These are phyloP conservation scores for Cercospora sp. DNA, from an alignment of 2,329 filamentous ascomycete genomes.

Conservation along the genomic window DNA sequence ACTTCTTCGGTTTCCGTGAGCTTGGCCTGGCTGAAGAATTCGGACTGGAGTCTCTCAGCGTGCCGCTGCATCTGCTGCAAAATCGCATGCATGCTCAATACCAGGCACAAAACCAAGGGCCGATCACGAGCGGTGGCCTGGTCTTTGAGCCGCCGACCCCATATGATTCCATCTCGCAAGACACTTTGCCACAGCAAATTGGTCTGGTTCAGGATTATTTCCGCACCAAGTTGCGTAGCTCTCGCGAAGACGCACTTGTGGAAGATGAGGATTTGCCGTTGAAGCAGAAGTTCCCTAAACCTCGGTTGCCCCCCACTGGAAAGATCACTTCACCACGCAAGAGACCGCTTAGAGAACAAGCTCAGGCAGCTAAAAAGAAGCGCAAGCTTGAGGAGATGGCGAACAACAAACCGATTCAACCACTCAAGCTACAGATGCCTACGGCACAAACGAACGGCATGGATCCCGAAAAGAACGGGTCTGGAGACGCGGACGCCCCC, in stretches of 20 bases:
- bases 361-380: slow-evolving; percentile 82
- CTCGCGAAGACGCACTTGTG: slow-evolving; percentile 76
- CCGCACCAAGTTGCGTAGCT: slow-evolving; percentile 81
- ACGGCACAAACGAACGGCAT: slow-evolving; percentile 46
- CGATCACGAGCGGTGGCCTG: slow-evolving; percentile 59
- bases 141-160: slow-evolving; percentile 68
- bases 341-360: slow-evolving; percentile 76
- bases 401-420: slow-evolving; percentile 53
- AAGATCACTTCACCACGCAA: slow-evolving; percentile 87
- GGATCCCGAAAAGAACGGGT: slow-evolving; percentile 64
- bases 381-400: slow-evolving; percentile 63
- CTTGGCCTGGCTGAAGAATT: slow-evolving; percentile 90
- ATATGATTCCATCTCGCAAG: slow-evolving; percentile 74
- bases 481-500: slow-evolving; percentile 67
- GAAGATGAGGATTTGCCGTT: slow-evolving; percentile 94
- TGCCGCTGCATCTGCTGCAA: slow-evolving; percentile 91
- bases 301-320: slow-evolving; percentile 68
- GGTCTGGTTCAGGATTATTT: slow-evolving; percentile 91
- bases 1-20: slow-evolving; percentile 98
- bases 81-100: slow-evolving; percentile 84
- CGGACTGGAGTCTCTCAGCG: slow-evolving; percentile 80
- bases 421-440: slow-evolving; percentile 50
- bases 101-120: slow-evolving; percentile 71
- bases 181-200: slow-evolving; percentile 77
- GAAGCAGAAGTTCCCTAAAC: slow-evolving; percentile 75